Evolutionary conservation across 2,329 filamentous ascomycete species (phyloP).

Genomic region (Colletotrichum tabaci): DNA sequence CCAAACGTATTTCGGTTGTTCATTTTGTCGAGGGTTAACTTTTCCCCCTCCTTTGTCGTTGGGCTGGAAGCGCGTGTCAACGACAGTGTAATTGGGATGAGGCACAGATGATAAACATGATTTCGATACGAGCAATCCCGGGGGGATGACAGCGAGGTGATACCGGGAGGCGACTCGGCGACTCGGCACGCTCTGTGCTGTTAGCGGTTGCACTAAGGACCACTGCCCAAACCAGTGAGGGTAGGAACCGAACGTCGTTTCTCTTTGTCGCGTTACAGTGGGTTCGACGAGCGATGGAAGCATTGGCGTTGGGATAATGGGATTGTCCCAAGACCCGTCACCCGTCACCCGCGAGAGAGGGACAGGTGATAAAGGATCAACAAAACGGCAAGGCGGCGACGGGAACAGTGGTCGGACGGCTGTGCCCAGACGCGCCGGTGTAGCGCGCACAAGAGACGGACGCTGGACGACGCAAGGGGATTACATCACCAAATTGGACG

Average conservation of each 20-base stretch:
- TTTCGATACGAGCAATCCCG: slow-evolving; percentile 32
- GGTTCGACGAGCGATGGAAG: slow-evolving; percentile 6
- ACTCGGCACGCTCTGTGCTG: background rate
- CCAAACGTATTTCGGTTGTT: background rate
- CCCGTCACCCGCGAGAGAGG: background rate
- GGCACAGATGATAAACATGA: slow-evolving; percentile 27
- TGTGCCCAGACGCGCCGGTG: slow-evolving; percentile 37
- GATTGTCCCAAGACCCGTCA: slow-evolving; percentile 10
- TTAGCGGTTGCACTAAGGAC: background rate
- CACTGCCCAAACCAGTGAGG: background rate
- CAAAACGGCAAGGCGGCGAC: background rate
- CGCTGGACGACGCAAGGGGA: slow-evolving; percentile 16
- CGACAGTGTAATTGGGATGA: slow-evolving; percentile 13
- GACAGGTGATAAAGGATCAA: background rate
- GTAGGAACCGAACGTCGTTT: slow-evolving; percentile 13
- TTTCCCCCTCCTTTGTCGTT: background rate
- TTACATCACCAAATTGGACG: slow-evolving; percentile 35
- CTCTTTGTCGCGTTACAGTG: slow-evolving; percentile 11
- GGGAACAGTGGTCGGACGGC: background rate
- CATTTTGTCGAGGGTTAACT: slow-evolving; percentile 4
- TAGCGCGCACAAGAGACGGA: slow-evolving; percentile 21
- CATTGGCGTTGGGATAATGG: slow-evolving; percentile 10
- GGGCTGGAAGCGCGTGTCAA: slow-evolving; percentile 21
- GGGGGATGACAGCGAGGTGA: background rate
- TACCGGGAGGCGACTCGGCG: background rate